phyloP scores from a whole-genome alignment of 768 basidiomycete species.

The Erythrobasidium yunnanense region DNA sequence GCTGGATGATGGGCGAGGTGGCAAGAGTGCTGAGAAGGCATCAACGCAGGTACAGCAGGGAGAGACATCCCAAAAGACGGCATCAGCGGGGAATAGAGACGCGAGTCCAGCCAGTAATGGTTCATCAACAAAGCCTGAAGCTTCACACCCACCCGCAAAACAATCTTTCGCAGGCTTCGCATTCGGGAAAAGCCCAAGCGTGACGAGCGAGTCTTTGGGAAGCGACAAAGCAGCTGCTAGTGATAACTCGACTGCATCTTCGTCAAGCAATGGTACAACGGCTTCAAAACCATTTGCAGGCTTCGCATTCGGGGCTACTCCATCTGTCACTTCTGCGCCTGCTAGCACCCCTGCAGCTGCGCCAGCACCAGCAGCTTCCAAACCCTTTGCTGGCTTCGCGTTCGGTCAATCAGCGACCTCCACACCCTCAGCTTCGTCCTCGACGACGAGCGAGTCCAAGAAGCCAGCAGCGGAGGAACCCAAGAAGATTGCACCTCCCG shows the following conservation, averaged over 20 bases:
- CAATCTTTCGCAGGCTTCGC: background rate
- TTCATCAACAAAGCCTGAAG: background rate
- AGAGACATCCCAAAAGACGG: background rate
- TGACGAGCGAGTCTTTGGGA: too few relatives aligned
- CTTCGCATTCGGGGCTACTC: constrained; percentile 11
- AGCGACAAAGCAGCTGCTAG: background rate
- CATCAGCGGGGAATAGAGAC: background rate
- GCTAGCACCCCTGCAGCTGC: background rate
- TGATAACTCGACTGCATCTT: background rate
- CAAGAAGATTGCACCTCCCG: background rate
- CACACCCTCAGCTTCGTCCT: background rate
- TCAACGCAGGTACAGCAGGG: background rate
- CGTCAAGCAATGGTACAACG: background rate
- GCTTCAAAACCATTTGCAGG: constrained; percentile 10
- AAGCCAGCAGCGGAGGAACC: background rate
- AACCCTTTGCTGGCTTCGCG: constrained; percentile 23
- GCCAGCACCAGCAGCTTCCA: constrained; percentile 10
- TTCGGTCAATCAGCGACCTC: background rate
- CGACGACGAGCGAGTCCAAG: background rate
- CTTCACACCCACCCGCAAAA: background rate
- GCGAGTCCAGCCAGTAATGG: background rate
- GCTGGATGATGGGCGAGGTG: background rate
- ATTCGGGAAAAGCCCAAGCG: background rate
- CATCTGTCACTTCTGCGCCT: background rate
- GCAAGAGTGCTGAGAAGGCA: too few relatives aligned